Evolutionary conservation across 257 asterid species (phyloP), one percentile per base, ranked within the genome.

Genomic region (Penstemon eatonii): DNA sequence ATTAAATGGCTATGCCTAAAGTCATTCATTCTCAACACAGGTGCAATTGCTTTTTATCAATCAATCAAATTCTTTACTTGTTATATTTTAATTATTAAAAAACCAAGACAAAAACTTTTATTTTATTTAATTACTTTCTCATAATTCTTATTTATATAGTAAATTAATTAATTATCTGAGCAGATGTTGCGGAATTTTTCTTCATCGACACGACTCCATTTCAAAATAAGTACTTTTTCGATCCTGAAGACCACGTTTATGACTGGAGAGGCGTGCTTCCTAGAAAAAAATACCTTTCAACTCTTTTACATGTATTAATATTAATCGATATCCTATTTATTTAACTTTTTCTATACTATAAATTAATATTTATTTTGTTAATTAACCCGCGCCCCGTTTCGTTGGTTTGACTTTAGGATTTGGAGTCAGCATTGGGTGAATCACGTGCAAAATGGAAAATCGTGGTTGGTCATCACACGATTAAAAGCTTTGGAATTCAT

Each of bases 201-300:
- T 81, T 90, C 68, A 76, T 90, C 4, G 96, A 90, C 54, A 90
- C 96, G 3, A 87, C 95, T 3, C 96, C 95, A 3, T 87, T 90
- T 33, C 83, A 71, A 41, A 82, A 78, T 46, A 88, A 90, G 49
- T 90, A 90, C 66, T 90, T 90, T 43, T 71, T 63, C 0, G 56
- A 84, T 36, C 88, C 95, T 12, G 55, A 70, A 82, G 88, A 85
- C 3, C 40, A 80, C 0, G 83, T 66, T 2, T 90, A 87, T 66
- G 95, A 90, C 25, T 90, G 95, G 96, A 79, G 85, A 85, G 90
- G 82, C 61, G 84, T 82, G 12, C 76, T 78, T 47, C 87, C 90
- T 4, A 73, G 91, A 71, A 44, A 78, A 5, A 62, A 72, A 6
- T 90, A 90, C 54, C 75, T 82, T 39, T 76, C 84, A 0, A 68